Base-by-base conservation (phyloP, 192 early-diverging fungal species). In the Phlyctochytrium planicorne region DNA sequence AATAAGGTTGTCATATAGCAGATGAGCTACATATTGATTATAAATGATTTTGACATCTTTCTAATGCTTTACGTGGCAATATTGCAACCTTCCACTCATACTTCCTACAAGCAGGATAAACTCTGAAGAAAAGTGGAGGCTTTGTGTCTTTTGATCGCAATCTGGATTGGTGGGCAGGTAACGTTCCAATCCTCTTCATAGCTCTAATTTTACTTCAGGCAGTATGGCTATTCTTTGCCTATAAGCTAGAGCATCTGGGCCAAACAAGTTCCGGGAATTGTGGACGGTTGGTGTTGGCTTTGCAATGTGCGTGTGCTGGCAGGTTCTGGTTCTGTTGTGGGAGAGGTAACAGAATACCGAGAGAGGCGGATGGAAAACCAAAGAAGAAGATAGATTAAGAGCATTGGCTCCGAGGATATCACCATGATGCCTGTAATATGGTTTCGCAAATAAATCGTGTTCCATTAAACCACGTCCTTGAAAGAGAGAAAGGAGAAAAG, bases 41-140 rank as follows among this genome's bases (percentile, higher is more conserved):
- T 23, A 1, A 6, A 23, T 33, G 34, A 14, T 6, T 29, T 14
- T 0, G 1, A 66, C 24, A n/a, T 24, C 1, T 1, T 17, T 50
- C 14, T 62, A 98, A 91, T 98, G 98, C 70, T 99, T 99, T 74
- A 96, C 98, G 94, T 99, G 97, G 97, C 97, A 98, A 70, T 84
- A 96, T 17, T 93, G 92, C 76, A 80, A 96, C 23, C 75, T 98
- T 30, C 97, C 97, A 25, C 67, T 98, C 6, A 80, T 96, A 17
- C 79, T 96, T 64, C 94, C 91, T 12, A 84, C 72, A 33, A 88
- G 78, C 34, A 65, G 68, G 3, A 67, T 88, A 23, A 65, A 89
- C 12, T 27, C 10, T 17, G 47, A 78, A n/a, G n/a, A n/a, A 14
- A 34, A 53, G 30, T 61, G 71, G 69, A 68, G 59, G 69, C 74